These are phyloP conservation scores for Coemansia javaensis DNA, from an alignment of 192 early-diverging fungal genomes.

Conservation along the genomic window DNA sequence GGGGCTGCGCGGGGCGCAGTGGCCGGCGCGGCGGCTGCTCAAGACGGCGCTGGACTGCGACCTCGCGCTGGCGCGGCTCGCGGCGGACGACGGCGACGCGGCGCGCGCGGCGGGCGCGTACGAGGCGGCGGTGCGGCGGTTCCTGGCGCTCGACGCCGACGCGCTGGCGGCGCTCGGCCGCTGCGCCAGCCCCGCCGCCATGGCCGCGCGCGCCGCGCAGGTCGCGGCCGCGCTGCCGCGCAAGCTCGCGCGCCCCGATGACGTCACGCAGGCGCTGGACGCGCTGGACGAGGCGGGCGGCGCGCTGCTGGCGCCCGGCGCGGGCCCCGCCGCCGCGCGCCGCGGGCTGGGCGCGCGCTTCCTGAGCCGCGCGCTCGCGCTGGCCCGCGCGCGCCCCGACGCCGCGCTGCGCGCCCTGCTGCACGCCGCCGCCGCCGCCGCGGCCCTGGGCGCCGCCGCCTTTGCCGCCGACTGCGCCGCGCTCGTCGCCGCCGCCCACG, in stretches of 20 bases:
- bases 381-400: not conserved
- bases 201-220: not conserved
- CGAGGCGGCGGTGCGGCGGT: constrained; percentile 15
- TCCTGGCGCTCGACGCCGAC: constrained; percentile 11
- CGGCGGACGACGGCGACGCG: not conserved
- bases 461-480: constrained; percentile 24
- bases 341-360: constrained; percentile 11
- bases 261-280: constrained; percentile 25
- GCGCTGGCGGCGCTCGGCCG: not conserved
- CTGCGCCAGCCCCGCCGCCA: not conserved
- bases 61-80: constrained; percentile 23
- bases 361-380: constrained; percentile 17
- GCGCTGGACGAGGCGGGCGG: constrained; percentile 35
- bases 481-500: constrained; percentile 26
- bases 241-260: constrained; percentile 38
- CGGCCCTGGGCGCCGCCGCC: constrained; percentile 2
- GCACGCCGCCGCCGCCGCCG: not conserved
- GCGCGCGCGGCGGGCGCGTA: constrained; percentile 5
- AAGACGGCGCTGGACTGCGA: constrained; percentile 42
- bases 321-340: not conserved
- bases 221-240: constrained; percentile 14
- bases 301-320: constrained; percentile 11
- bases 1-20: constrained; percentile 22
- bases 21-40: constrained; percentile 25
- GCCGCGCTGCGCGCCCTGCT: constrained; percentile 6